phyloP scores from a whole-genome alignment of 139 green algal genomes.

The Closterium sp. region DNA sequence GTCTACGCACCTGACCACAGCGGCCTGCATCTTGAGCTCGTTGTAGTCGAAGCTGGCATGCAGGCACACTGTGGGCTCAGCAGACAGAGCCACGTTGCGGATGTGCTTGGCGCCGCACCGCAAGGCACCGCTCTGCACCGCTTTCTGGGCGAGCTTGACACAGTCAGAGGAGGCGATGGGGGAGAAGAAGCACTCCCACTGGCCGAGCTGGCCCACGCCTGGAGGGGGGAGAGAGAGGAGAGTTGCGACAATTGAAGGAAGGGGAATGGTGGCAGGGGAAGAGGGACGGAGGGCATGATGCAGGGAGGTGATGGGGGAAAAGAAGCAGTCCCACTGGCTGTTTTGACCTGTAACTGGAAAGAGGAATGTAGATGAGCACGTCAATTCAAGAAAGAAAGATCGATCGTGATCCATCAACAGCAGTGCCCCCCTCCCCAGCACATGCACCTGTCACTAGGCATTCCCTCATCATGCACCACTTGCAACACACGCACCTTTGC shows the following conservation, averaged over 20 bases:
- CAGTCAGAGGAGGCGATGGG: not conserved
- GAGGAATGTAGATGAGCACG: not conserved
- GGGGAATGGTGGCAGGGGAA: no score
- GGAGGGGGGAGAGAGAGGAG: no score
- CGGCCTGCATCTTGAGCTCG: not conserved
- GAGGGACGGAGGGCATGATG: no score
- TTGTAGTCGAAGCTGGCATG: not conserved
- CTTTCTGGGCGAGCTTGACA: not conserved
- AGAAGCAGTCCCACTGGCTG: not conserved
- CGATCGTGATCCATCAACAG: no score
- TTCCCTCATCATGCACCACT: not conserved
- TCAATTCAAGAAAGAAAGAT: no score
- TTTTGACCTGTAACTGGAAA: not conserved
- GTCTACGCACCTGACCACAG: no score
- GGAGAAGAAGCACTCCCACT: not conserved
- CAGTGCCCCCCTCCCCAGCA: not conserved
- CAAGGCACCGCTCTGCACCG: not conserved
- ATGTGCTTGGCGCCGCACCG: not conserved
- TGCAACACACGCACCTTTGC: no score
- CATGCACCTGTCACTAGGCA: not conserved
- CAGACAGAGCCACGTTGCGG: not conserved
- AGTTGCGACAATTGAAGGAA: no score
- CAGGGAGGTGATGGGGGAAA: not conserved
- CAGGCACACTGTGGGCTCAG: not conserved
- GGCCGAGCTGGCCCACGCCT: not conserved